A percentile compares a stretch with the other conserved stretches of the same genome.
Evolutionary conservation across 2,329 filamentous ascomycete species (phyloP).

Genomic region (Claviceps quebecensis): DNA sequence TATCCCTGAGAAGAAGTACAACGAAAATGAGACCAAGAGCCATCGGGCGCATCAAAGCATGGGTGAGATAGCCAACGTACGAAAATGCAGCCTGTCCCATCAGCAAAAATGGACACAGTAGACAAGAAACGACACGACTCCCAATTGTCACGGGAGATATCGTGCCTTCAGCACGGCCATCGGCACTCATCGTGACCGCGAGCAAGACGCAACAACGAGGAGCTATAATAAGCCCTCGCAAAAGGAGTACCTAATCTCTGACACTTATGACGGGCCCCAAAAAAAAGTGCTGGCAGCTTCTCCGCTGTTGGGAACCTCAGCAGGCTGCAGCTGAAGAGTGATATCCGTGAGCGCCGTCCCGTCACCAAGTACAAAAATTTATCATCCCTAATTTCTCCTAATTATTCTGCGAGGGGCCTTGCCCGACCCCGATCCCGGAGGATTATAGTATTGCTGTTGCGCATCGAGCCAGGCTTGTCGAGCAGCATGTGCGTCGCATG

Average conservation of each 20-base stretch:
- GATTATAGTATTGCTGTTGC: constrained; percentile 35
- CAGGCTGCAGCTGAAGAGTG: constrained; percentile 24
- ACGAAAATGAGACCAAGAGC: too few species aligned
- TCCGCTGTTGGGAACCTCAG: constrained; percentile 32
- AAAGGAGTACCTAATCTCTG: too few species aligned
- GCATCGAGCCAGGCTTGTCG: constrained; percentile 25
- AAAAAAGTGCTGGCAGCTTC: constrained; percentile 28
- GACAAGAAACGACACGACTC: too few species aligned
- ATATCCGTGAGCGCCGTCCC: constrained; percentile 25
- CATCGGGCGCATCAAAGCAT: too few species aligned
- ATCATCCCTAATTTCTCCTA: background rate
- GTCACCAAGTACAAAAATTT: constrained; percentile 4
- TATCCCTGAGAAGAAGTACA: too few species aligned
- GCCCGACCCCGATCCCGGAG: constrained; percentile 27
- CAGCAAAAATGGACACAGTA: too few species aligned
- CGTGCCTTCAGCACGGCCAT: background rate
- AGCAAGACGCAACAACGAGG: background rate
- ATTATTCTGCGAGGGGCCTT: background rate
- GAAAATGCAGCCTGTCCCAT: too few species aligned
- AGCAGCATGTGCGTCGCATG: constrained; percentile 36
- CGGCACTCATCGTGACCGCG: background rate
- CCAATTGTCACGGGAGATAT: too few species aligned
- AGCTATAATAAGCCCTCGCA: constrained; percentile 23
- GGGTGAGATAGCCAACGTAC: too few species aligned
- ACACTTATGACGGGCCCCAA: too few species aligned